Conservation (phyloP, 352 stramenopile genomes). For the Globisporangium emineosum region DNA sequence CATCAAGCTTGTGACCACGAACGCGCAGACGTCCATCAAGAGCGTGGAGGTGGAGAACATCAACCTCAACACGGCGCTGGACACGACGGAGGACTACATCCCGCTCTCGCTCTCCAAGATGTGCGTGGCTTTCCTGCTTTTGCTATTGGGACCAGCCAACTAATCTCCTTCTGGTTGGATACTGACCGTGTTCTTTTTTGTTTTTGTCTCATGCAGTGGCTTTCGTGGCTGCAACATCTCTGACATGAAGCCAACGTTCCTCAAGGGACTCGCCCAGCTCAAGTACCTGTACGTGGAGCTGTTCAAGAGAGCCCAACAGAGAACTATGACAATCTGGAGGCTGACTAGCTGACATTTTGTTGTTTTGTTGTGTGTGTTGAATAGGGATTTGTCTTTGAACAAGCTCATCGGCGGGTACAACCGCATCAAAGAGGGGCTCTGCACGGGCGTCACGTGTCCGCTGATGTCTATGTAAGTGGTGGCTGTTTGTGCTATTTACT, state of each 20-base stretch:
- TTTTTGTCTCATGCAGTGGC: conserved; percentile 15
- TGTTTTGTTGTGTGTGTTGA: background rate
- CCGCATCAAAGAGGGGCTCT: conserved; percentile 46
- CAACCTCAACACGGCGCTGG: conserved; percentile 31
- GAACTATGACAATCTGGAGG: background rate
- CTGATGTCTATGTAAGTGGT: conserved; percentile 33
- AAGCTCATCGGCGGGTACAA: conserved; percentile 41
- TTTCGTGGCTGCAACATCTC: conserved; percentile 44
- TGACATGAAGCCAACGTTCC: conserved; percentile 34
- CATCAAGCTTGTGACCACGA: conserved; percentile 35
- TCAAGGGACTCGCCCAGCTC: conserved; percentile 41
- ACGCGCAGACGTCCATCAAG: conserved; percentile 29
- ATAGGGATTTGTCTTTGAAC: conserved; percentile 43
- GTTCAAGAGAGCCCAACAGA: background rate
- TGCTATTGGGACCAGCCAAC: background rate
- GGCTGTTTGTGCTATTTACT: background rate
- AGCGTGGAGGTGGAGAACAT: conserved; percentile 46
- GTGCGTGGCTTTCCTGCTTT: conserved; percentile 21
- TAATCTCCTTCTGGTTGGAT: background rate
- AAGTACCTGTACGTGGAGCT: conserved; percentile 27
- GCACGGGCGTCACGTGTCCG: conserved; percentile 42
- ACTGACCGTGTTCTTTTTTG: background rate
- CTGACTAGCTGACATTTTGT: background rate
- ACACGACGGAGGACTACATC: conserved; percentile 35
- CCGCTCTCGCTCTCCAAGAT: conserved; percentile 39